A percentile compares a stretch with the other conserved stretches of the same genome.
phyloP scores from a whole-genome alignment of 805 yeast species.

The Lipomyces sp. region DNA sequence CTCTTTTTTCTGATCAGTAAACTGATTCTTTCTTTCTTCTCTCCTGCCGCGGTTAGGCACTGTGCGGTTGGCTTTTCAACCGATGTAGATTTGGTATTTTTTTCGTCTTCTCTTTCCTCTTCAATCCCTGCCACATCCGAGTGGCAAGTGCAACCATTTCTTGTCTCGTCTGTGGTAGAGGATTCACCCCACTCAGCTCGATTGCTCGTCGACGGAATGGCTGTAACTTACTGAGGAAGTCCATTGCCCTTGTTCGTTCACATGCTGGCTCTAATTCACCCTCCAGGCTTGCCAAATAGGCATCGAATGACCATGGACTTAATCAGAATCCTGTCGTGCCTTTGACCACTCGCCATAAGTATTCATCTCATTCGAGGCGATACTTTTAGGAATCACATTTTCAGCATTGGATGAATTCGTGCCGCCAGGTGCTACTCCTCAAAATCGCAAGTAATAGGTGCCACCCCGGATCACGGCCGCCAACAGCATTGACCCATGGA shows the following conservation, averaged over 20 bases:
- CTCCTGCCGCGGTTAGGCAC: too few relatives aligned
- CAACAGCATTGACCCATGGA: constrained; percentile 30
- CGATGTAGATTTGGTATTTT: too few relatives aligned
- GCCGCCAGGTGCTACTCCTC: neutral
- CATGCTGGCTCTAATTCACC: neutral
- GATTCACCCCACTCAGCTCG: neutral
- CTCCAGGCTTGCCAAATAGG: constrained; percentile 1
- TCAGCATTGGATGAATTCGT: too few relatives aligned
- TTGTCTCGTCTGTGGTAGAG: neutral
- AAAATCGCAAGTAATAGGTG: constrained; percentile 22
- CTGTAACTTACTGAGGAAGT: neutral
- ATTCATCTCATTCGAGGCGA: neutral
- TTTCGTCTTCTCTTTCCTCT: too few relatives aligned
- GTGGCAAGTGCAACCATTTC: constrained; percentile 5
- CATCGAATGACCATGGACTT: neutral
- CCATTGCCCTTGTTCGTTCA: constrained; percentile 2
- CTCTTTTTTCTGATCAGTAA: too few relatives aligned
- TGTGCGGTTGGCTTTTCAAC: too few relatives aligned
- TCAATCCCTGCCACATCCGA: constrained; percentile 4
- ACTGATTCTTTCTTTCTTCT: too few relatives aligned
- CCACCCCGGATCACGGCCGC: constrained; percentile 30
- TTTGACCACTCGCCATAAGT: constrained; percentile 1
- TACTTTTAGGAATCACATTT: too few relatives aligned
- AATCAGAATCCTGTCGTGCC: neutral
- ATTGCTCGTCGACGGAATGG: neutral